Percentiles rank a stretch among this genome's conserved stretches.
These are phyloP conservation scores for Tephrocybe rancida DNA, from an alignment of 768 basidiomycete genomes.

Conservation along the genomic window DNA sequence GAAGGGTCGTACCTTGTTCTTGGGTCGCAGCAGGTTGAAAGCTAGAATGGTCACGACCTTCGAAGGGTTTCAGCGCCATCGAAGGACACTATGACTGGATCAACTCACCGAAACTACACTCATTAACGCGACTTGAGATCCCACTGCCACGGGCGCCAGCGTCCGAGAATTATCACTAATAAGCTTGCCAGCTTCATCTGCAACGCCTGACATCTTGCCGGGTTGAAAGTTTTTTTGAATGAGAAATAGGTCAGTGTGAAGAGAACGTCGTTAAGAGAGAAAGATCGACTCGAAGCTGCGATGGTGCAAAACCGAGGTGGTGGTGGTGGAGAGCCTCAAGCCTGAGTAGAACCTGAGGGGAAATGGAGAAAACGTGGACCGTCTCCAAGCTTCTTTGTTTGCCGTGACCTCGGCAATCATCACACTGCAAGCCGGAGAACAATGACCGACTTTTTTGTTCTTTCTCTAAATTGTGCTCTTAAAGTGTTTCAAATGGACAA, in stretches of 20 bases:
- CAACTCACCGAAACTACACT: constrained; percentile 65
- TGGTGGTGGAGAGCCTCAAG: not conserved
- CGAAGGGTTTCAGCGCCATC: constrained; percentile 3
- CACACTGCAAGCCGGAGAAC: too few species aligned
- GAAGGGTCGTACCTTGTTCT: constrained; percentile 68
- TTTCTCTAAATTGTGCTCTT: too few species aligned
- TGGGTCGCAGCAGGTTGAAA: constrained; percentile 86
- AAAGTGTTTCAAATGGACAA: too few species aligned
- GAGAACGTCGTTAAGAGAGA: constrained; percentile 13
- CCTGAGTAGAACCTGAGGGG: too few species aligned
- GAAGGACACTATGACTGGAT: not conserved
- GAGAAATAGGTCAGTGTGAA: constrained; percentile 11
- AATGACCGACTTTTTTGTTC: too few species aligned
- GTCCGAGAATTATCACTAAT: constrained; percentile 53
- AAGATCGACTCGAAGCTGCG: constrained; percentile 12
- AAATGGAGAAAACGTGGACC: constrained; percentile 14
- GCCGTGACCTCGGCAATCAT: constrained; percentile 11
- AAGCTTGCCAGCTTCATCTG: constrained; percentile 38
- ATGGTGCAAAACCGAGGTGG: constrained; percentile 5
- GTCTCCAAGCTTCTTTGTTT: constrained; percentile 8
- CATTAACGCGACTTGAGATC: constrained; percentile 79
- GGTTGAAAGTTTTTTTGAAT: constrained; percentile 4
- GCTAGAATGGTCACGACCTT: constrained; percentile 67
- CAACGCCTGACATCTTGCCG: constrained; percentile 34
- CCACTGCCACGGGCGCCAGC: constrained; percentile 81